These are phyloP conservation scores for Ballota nigra DNA, from an alignment of 257 asterid species.

Conservation along the genomic window DNA sequence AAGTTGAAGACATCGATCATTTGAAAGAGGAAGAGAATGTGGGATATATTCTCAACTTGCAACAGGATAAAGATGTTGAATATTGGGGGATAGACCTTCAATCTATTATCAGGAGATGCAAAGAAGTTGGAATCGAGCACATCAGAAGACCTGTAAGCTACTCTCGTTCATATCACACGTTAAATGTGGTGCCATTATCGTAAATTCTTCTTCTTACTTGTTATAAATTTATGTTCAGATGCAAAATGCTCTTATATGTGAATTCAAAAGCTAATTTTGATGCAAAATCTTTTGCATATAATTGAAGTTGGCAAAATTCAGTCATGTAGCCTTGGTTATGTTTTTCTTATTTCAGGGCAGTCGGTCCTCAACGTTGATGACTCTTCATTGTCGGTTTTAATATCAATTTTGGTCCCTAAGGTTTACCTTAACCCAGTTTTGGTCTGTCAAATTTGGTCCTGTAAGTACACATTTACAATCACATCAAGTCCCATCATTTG, in stretches of 20 bases:
- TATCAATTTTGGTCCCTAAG: too few species aligned
- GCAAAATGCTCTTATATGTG: background rate
- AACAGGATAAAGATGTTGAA: conserved; percentile 79
- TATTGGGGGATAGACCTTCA: conserved; percentile 82
- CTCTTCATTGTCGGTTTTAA: too few species aligned
- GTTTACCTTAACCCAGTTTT: too few species aligned
- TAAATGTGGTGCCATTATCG: background rate
- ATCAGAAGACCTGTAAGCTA: conserved; percentile 96
- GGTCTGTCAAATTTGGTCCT: too few species aligned
- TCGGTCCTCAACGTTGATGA: too few species aligned
- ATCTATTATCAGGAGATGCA: conserved; percentile 59
- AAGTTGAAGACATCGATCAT: conserved; percentile 77
- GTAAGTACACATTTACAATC: too few species aligned
- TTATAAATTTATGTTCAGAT: too few species aligned
- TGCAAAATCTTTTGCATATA: background rate
- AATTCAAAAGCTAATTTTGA: background rate
- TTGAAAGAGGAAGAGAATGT: conserved; percentile 69
- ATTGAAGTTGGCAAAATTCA: too few species aligned
- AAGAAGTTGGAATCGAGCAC: conserved; percentile 65
- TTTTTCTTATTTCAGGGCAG: too few species aligned
- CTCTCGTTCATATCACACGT: conserved; percentile 1
- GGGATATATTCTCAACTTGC: conserved; percentile 77
- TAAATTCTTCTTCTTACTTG: background rate
- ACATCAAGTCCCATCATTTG: too few species aligned
- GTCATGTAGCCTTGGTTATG: too few species aligned